Evolutionary conservation across 2,329 filamentous ascomycete genomes (phyloP), one percentile per base, ranked within the genome.

Genomic region (Fonsecaea pugnacius): DNA sequence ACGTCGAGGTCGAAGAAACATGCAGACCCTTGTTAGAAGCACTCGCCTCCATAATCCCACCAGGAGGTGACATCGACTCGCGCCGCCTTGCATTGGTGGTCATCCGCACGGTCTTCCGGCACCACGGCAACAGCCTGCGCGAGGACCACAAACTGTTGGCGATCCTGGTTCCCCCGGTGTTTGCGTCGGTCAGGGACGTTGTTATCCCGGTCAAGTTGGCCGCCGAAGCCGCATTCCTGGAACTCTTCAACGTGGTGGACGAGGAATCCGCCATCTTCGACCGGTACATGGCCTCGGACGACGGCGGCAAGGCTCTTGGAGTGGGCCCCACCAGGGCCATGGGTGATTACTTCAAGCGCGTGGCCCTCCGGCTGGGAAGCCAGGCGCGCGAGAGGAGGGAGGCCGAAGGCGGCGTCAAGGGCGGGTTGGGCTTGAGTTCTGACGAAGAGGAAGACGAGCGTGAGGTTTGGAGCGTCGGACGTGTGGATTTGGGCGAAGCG

Each of bases 201-300:
- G 88, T 98, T 5, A 98, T 99, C 67, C 96, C 96, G 0, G 89
- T 99, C 74, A 99, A 99, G 78, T 84, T 99, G 32, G 90, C 94
- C 0, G 94, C 95, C 1, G 95, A 99, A 79, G 94, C 93, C 12
- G 92, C 94, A 0, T 98, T 99, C 78, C 85, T 99, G 61, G 87
- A 92, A 56, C 83, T 98, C 4, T 98, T 99, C 80, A 88, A 87
- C 50, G 93, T 98, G 1, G 91, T 93, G 1, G 91, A 96, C 51
- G 89, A 93, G 68, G 95, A 97, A 74, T 84, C 83, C 64, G 88
- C 86, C 67, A 87, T 97, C 21, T 98, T 97, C 75, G 93, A 97
- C 72, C 93, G 93, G 78, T 98, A 92, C 78, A 88, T 97, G 81
- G 50, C 59, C 16, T 87, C 88, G 0, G 83, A 88, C 1, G 86